phyloP scores from a whole-genome alignment of 1,284 basidiomycete species.

The Rhodotorula sp. region DNA sequence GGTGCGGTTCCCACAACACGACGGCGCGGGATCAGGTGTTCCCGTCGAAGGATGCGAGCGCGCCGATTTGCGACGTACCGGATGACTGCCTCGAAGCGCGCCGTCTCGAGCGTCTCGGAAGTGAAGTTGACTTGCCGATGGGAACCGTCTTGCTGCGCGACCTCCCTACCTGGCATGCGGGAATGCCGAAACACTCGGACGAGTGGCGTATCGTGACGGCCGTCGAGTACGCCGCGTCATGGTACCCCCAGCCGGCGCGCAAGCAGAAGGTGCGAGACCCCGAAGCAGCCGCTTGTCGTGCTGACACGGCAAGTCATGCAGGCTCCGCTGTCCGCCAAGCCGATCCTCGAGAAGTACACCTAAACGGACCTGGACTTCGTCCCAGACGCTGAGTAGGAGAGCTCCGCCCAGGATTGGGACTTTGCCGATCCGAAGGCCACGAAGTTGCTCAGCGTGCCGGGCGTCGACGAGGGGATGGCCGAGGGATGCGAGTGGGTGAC shows the following conservation, averaged over 20 bases:
- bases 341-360: background rate
- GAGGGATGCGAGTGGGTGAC: background rate
- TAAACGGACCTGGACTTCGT: background rate
- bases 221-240: conserved; percentile 2
- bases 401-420: conserved; percentile 7
- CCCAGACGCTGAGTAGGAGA: conserved; percentile 13
- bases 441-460: background rate
- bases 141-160: conserved; percentile 19
- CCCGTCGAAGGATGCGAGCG: background rate
- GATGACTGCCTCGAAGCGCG: conserved; percentile 2
- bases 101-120: background rate
- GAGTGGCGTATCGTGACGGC: conserved; percentile 10
- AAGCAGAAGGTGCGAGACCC: background rate
- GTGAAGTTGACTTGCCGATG: conserved; percentile 5
- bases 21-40: conserved; percentile 1
- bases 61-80: conserved; percentile 11
- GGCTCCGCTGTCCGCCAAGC: background rate
- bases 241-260: background rate
- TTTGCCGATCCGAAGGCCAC: background rate
- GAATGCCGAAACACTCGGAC: background rate
- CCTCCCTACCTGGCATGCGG: conserved; percentile 7
- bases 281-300: background rate
- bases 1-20: conserved; percentile 15
- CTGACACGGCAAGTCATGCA: background rate
- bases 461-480: background rate